A percentile compares a stretch with the other conserved stretches of the same genome.
Evolutionary conservation across 2,329 filamentous ascomycete genomes (phyloP).

Genomic region (Ceratocystis alfenasii): DNA sequence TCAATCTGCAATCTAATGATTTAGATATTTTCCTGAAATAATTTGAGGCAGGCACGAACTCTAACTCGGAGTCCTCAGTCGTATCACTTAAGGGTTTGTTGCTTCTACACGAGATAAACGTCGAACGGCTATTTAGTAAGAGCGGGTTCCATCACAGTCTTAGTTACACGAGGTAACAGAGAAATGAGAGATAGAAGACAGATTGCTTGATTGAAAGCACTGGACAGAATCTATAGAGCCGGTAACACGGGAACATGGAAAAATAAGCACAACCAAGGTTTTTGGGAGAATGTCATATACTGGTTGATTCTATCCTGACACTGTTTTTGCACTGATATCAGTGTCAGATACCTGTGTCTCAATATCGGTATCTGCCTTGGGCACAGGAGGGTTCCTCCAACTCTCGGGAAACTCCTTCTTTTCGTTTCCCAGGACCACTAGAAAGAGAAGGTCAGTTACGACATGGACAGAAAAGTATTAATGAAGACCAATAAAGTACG

Average conservation of each 20-base stretch:
- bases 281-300: background rate
- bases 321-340: background rate
- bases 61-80: too few species aligned
- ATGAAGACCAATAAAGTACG: background rate
- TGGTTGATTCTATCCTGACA: background rate
- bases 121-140: too few species aligned
- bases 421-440: constrained; percentile 13
- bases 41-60: too few species aligned
- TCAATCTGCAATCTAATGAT: too few species aligned
- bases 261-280: background rate
- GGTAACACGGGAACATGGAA: background rate
- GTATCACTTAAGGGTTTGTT: too few species aligned
- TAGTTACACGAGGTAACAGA: too few species aligned
- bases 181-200: too few species aligned
- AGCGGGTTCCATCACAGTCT: too few species aligned
- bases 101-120: too few species aligned
- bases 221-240: too few species aligned
- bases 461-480: background rate
- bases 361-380: background rate
- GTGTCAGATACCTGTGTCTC: background rate
- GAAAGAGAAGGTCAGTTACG: background rate
- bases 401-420: constrained; percentile 14
- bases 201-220: too few species aligned
- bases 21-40: too few species aligned
- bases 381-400: constrained; percentile 10